These are phyloP conservation scores for Fusarium scirpi DNA, from an alignment of 2,329 filamentous ascomycete genomes.

Conservation along the genomic window DNA sequence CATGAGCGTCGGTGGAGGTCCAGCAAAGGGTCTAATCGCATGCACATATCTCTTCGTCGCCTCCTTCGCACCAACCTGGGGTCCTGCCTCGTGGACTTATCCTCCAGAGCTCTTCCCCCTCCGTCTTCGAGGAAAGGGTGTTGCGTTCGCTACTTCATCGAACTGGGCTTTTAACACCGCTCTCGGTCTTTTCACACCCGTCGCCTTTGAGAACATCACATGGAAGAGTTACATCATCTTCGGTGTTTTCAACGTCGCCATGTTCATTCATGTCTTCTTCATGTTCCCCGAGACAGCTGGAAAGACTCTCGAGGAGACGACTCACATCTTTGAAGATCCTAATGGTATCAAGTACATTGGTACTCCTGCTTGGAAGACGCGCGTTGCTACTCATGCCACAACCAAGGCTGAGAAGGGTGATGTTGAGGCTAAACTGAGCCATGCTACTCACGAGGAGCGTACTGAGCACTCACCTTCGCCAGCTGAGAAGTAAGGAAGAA, in stretches of 20 bases:
- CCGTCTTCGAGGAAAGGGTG: slow-evolving; percentile 63
- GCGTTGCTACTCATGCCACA: slow-evolving; percentile 9
- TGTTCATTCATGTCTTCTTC: slow-evolving; percentile 52
- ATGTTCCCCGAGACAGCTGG: slow-evolving; percentile 61
- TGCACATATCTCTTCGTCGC: slow-evolving; percentile 75
- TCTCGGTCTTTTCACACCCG: slow-evolving; percentile 50
- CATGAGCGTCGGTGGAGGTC: slow-evolving; percentile 58
- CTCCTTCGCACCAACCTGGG: slow-evolving; percentile 59
- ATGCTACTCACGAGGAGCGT: slow-evolving; percentile 14
- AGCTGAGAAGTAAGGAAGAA: not conserved
- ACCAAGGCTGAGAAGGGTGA: slow-evolving; percentile 37
- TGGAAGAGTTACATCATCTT: slow-evolving; percentile 42
- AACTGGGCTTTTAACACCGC: slow-evolving; percentile 58
- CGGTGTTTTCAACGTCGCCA: slow-evolving; percentile 39
- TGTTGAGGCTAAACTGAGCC: slow-evolving; percentile 36
- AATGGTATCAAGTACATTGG: slow-evolving; percentile 39
- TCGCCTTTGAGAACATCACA: slow-evolving; percentile 45
- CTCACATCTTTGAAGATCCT: slow-evolving; percentile 53
- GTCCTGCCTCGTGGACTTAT: slow-evolving; percentile 65
- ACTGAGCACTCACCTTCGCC: not conserved
- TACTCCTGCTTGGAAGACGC: slow-evolving; percentile 42
- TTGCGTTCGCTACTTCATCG: slow-evolving; percentile 61
- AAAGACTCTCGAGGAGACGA: slow-evolving; percentile 72
- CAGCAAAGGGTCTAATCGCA: slow-evolving; percentile 73
- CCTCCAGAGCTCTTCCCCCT: slow-evolving; percentile 67